Base-by-base conservation (phyloP, 1,284 basidiomycete species). In the Trametes hirsuta region DNA sequence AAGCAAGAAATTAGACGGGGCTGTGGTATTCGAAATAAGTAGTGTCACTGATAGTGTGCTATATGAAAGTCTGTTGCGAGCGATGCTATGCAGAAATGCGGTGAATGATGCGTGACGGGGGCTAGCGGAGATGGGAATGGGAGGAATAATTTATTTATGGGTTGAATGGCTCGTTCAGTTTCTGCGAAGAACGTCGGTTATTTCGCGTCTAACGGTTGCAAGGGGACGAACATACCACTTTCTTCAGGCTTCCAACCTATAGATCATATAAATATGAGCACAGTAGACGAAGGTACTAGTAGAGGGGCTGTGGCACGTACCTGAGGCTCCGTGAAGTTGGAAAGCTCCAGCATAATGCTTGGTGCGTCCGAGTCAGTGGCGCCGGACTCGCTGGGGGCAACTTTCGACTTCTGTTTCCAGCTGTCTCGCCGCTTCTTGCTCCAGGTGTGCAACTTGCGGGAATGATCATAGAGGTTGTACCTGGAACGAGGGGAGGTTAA, bases 401-500 rank as follows among this genome's bases (percentile, higher is more conserved):
- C 14, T 6, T 36, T 37, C 22, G 59, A 56, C 10, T 56, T 54
- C 36, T 35, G 46, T 35, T 59, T 58, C 55, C 51, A 63, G 50
- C 47, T 59, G 5, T 60, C 46, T 40, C 59, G 53, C 12, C 53
- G 61, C 37, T 45, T 42, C 46, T 58, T 47, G 46, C 58, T 57
- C 55, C 49, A 65, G 4, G 35, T 21, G 36, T 63, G 61, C 22
- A 55, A 47, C 48, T 49, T 61, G 18, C 60, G 61, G 21, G 58
- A 57, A 6, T 65, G 61, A 0, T 60, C 44, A 42, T 62, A 54
- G 47, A 65, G 47, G 34, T 65, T 57, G 42, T 58, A 50, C 3
- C 63, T 65, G 6, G 1, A 10, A 18, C 21, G 12, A 10, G 11
- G 21, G 6, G 10, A 22, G 8, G 8, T 50, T 22, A 39, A 37